A percentile compares a stretch with the other conserved stretches of the same genome.
These are phyloP conservation scores for Aegilops sharonensis DNA, from an alignment of 176 grass and related monocot genomes.

Conservation along the genomic window DNA sequence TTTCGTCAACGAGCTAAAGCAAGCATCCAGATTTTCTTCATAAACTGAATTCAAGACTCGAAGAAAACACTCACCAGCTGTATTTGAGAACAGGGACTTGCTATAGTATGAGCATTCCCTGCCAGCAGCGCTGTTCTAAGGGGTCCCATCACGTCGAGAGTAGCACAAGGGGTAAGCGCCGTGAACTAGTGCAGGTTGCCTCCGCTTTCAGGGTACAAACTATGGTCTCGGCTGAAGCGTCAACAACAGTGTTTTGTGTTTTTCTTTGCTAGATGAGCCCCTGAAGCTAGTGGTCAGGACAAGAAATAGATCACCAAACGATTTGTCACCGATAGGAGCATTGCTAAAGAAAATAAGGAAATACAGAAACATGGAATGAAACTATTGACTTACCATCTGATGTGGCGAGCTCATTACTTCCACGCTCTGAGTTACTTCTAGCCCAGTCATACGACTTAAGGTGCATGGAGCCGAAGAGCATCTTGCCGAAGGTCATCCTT, in stretches of 20 bases:
- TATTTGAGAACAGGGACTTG: too few species aligned
- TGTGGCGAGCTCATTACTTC: neutral
- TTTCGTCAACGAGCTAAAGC: too few species aligned
- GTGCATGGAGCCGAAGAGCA: conserved; percentile 90
- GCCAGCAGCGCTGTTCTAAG: too few species aligned
- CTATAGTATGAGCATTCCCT: too few species aligned
- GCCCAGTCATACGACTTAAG: conserved; percentile 88
- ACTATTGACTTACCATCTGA: conserved; percentile 20
- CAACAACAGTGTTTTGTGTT: conserved; percentile 36
- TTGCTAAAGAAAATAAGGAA: neutral
- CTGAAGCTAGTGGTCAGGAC: neutral
- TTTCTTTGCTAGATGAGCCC: conserved; percentile 39
- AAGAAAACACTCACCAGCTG: too few species aligned
- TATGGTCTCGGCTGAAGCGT: conserved; percentile 41
- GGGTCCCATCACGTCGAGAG: conserved; percentile 38
- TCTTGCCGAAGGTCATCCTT: conserved; percentile 1
- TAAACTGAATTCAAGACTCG: neutral
- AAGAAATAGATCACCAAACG: neutral
- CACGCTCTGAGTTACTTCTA: neutral
- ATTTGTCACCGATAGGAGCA: neutral
- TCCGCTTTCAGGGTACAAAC: conserved; percentile 75
- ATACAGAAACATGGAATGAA: neutral
- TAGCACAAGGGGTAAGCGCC: conserved; percentile 64
- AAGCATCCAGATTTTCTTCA: neutral
- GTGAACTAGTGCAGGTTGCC: conserved; percentile 88